A percentile compares a stretch with the other conserved stretches of the same genome.
phyloP scores from a whole-genome alignment of 2,329 filamentous ascomycete species.

The Balansia obtecta region DNA sequence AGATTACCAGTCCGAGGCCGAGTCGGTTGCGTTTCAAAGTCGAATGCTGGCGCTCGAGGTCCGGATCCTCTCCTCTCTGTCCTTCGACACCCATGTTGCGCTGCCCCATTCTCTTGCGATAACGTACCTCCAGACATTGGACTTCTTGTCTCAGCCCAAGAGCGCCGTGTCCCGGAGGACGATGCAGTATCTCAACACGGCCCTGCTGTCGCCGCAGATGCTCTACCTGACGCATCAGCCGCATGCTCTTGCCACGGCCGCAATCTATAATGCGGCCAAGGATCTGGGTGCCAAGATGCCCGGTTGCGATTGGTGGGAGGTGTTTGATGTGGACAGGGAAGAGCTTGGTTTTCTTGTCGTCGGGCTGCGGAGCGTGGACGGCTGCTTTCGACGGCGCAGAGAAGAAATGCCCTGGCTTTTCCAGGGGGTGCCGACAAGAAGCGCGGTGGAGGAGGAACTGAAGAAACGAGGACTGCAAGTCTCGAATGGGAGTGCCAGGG shows the following conservation, averaged over 20 bases:
- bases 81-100: conserved; percentile 74
- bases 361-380: conserved; percentile 66
- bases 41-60: conserved; percentile 64
- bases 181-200: conserved; percentile 73
- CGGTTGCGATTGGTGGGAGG: conserved; percentile 88
- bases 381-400: conserved; percentile 50
- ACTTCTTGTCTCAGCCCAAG: conserved; percentile 39
- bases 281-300: conserved; percentile 70
- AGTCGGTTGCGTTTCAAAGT: conserved; percentile 52
- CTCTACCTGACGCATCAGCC: conserved; percentile 90
- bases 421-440: conserved; percentile 43
- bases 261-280: conserved; percentile 78
- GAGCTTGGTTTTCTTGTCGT: conserved; percentile 89
- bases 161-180: conserved; percentile 49
- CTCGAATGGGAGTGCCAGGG: conserved; percentile 17
- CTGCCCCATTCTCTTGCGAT: conserved; percentile 78
- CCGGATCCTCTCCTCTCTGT: conserved; percentile 60
- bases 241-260: conserved; percentile 69
- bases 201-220: conserved; percentile 75
- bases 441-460: conserved; percentile 47
- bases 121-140: conserved; percentile 85
- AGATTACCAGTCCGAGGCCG: conserved; percentile 62
- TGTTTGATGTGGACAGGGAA: conserved; percentile 91
- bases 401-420: conserved; percentile 38
- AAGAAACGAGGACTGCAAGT: conserved; percentile 33